phyloP scores from a whole-genome alignment of 805 yeast genomes.

The Cephaloascus albidus region DNA sequence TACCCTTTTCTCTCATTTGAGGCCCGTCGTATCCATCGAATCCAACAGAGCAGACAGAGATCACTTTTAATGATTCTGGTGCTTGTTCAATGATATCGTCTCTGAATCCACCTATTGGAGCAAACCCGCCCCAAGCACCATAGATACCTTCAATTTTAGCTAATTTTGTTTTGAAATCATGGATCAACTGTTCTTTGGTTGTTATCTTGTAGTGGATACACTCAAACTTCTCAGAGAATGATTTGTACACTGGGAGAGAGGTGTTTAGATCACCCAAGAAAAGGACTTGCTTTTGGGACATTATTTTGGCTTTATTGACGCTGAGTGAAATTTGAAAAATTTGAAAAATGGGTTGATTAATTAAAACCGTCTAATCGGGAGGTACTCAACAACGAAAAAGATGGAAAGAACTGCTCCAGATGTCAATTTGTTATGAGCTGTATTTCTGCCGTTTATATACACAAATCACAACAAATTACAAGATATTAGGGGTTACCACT shows the following conservation, averaged over 20 bases:
- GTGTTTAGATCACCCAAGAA: conserved; percentile 42
- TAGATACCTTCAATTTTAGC: conserved; percentile 41
- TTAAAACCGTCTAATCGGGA: too few species aligned
- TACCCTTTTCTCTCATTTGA: conserved; percentile 28
- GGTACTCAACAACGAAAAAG: too few species aligned
- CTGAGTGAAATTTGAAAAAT: background rate
- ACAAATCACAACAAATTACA: too few species aligned
- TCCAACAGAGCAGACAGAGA: conserved; percentile 51
- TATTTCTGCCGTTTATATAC: too few species aligned
- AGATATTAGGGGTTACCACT: too few species aligned
- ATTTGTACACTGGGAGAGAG: conserved; percentile 33
- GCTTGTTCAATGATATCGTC: conserved; percentile 29
- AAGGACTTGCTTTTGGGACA: conserved; percentile 27
- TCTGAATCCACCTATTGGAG: conserved; percentile 40
- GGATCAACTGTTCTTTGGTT: conserved; percentile 27
- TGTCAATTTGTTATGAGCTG: too few species aligned
- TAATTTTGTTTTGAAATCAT: conserved; percentile 27
- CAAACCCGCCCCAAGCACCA: conserved; percentile 52
- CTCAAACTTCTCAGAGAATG: conserved; percentile 27
- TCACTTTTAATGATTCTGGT: conserved; percentile 36
- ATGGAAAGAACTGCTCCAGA: too few species aligned
- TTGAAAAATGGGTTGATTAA: background rate
- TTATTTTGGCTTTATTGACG: too few species aligned
- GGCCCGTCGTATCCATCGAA: conserved; percentile 39
- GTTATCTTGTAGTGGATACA: conserved; percentile 29